A percentile compares a stretch with the other conserved stretches of the same genome.
phyloP scores from a whole-genome alignment of 129 eudicot species.

The Helianthus annuus region DNA sequence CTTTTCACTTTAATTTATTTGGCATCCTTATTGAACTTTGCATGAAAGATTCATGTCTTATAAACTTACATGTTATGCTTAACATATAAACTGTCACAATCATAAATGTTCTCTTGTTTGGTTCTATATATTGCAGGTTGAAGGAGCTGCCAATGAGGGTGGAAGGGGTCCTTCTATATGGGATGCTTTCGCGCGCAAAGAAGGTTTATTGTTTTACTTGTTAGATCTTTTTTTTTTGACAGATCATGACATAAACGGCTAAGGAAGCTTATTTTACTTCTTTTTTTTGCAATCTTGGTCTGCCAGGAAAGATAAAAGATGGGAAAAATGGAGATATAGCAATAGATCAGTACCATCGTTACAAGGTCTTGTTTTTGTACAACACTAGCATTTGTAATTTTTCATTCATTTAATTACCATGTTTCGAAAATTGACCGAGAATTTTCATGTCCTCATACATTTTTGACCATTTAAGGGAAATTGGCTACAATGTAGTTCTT shows the following conservation, averaged over 20 bases:
- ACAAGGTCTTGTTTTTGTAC: slow-evolving; percentile 53
- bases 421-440: neutral
- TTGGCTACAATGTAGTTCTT: neutral
- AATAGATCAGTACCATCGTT: slow-evolving; percentile 75
- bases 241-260: slow-evolving; percentile 10
- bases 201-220: slow-evolving; percentile 40
- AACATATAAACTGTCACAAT: neutral
- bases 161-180: slow-evolving; percentile 79
- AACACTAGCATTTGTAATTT: slow-evolving; percentile 2
- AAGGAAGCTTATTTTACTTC: slow-evolving; percentile 2
- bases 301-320: slow-evolving; percentile 64
- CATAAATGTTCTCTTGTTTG: slow-evolving; percentile 18
- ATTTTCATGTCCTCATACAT: too few relatives aligned
- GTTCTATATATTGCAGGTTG: slow-evolving; percentile 51
- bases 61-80: neutral
- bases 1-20: neutral
- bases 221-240: slow-evolving; percentile 1
- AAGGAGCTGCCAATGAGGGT: slow-evolving; percentile 70
- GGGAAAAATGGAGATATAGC: slow-evolving; percentile 69
- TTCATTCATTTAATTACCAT: slow-evolving; percentile 2
- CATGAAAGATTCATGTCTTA: neutral
- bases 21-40: slow-evolving; percentile 10
- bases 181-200: slow-evolving; percentile 58
- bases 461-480: slow-evolving; percentile 1
- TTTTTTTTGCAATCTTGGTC: slow-evolving; percentile 19